phyloP scores from a whole-genome alignment of 495 filamentous ascomycete genomes.

The Lophium mytilinum region DNA sequence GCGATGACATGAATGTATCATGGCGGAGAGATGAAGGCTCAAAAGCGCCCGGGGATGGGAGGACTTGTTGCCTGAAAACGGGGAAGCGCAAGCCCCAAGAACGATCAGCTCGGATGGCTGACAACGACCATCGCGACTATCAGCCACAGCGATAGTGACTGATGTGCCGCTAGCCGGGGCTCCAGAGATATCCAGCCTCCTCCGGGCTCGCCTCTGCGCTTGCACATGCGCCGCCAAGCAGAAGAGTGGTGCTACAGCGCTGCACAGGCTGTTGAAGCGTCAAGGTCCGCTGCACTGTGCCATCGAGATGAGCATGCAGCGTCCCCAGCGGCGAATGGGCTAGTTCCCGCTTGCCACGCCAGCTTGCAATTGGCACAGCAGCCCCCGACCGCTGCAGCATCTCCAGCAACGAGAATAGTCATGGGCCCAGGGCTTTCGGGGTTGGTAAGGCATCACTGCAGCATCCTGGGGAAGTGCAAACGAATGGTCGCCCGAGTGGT shows the following conservation, averaged over 20 bases:
- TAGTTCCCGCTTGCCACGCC: slow-evolving; percentile 7
- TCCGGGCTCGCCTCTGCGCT: not conserved
- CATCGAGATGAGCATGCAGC: too few species aligned
- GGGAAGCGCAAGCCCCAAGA: slow-evolving; percentile 19
- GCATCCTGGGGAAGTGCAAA: not conserved
- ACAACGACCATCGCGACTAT: slow-evolving; percentile 5
- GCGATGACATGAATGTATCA: slow-evolving; percentile 22
- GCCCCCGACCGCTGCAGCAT: slow-evolving; percentile 4
- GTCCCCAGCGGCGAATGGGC: not conserved
- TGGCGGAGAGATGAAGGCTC: slow-evolving; percentile 15
- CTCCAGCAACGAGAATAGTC: not conserved
- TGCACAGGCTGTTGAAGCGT: not conserved
- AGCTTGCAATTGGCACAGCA: slow-evolving; percentile 5
- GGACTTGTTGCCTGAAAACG: slow-evolving; percentile 21
- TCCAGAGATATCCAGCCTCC: slow-evolving; percentile 1
- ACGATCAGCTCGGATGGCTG: not conserved
- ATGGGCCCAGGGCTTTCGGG: not conserved
- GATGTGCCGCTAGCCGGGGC: too few species aligned
- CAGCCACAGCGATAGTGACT: too few species aligned
- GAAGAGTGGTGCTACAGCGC: slow-evolving; percentile 1
- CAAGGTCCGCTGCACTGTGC: too few species aligned
- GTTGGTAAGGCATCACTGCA: slow-evolving; percentile 21
- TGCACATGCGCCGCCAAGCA: slow-evolving; percentile 1
- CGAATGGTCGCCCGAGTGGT: not conserved
- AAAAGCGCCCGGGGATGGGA: slow-evolving; percentile 11